Evolutionary conservation across 2,329 filamentous ascomycete species (phyloP).

Genomic region (Penicillium nordicum): DNA sequence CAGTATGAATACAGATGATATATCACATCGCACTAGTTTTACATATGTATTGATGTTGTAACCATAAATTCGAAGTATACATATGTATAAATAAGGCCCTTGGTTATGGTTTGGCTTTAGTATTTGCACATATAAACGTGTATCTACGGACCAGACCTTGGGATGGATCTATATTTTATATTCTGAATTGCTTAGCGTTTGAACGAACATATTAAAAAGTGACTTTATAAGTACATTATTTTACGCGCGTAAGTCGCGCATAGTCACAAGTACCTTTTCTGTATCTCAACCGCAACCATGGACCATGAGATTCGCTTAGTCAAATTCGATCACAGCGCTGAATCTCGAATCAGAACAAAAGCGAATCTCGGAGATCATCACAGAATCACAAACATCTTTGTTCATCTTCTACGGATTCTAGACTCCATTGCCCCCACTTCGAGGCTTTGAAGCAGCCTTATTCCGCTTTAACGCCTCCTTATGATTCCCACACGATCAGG

Average conservation of each 20-base stretch:
- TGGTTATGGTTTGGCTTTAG: neutral
- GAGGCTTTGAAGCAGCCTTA: neutral
- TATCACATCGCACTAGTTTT: neutral
- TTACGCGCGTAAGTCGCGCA: neutral
- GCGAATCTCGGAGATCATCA: conserved; percentile 34
- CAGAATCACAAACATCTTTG: conserved; percentile 24
- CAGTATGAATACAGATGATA: neutral
- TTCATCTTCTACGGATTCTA: neutral
- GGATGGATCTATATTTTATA: too few species aligned
- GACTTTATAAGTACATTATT: neutral
- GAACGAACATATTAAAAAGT: neutral
- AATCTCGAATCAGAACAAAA: conserved; percentile 9
- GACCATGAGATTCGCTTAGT: conserved; percentile 21
- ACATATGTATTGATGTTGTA: neutral
- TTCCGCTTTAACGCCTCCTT: conserved; percentile 2
- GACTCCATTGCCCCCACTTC: conserved; percentile 1
- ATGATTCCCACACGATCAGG: conserved; percentile 4
- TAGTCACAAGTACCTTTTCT: neutral
- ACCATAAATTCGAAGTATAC: neutral
- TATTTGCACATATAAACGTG: neutral
- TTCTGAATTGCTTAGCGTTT: too few species aligned
- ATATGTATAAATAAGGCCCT: neutral
- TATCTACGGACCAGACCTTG: too few species aligned
- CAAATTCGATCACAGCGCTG: conserved; percentile 13
- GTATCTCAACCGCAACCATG: conserved; percentile 2